Evolutionary conservation across 2,329 filamentous ascomycete genomes (phyloP).

Genomic region (Talaromyces funiculosus): DNA sequence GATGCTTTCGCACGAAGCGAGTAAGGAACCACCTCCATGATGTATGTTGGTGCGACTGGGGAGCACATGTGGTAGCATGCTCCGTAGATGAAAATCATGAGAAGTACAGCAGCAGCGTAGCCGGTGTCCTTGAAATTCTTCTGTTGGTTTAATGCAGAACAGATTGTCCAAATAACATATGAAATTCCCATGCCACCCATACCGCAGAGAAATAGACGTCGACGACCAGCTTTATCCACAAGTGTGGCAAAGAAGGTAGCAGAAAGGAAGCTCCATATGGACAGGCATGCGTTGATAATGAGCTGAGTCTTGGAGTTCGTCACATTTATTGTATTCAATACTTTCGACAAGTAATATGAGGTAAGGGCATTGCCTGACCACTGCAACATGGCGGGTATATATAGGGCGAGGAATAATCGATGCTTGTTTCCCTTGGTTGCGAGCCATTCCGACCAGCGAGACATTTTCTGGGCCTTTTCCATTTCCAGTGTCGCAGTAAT

Average conservation of each 20-base stretch:
- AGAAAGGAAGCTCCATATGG: conserved; percentile 12
- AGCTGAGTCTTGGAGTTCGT: conserved; percentile 29
- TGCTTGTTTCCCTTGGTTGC: conserved; percentile 32
- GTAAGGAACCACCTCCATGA: conserved; percentile 14
- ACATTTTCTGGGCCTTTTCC: background rate
- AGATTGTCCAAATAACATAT: conserved; percentile 15
- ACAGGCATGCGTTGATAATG: conserved; percentile 29
- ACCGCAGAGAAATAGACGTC: conserved; percentile 12
- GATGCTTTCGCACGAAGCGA: conserved; percentile 14
- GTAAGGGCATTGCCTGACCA: conserved; percentile 38
- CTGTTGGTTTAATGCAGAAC: conserved; percentile 13
- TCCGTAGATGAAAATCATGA: conserved; percentile 16
- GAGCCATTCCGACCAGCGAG: conserved; percentile 21
- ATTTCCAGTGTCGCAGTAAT: conserved; percentile 18
- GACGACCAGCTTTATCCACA: conserved; percentile 12
- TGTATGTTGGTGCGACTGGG: conserved; percentile 11
- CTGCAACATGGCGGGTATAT: conserved; percentile 33
- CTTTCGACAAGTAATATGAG: conserved; percentile 32
- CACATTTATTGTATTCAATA: conserved; percentile 36
- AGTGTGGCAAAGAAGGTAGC: conserved; percentile 7
- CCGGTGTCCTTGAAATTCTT: conserved; percentile 10
- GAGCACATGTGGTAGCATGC: conserved; percentile 14
- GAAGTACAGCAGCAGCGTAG: conserved; percentile 11
- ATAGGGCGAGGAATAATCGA: conserved; percentile 34
- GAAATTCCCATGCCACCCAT: conserved; percentile 14